A percentile compares a stretch with the other conserved stretches of the same genome.
These are phyloP conservation scores for Capsella rubella DNA, from an alignment of 441 rosid species.

Conservation along the genomic window DNA sequence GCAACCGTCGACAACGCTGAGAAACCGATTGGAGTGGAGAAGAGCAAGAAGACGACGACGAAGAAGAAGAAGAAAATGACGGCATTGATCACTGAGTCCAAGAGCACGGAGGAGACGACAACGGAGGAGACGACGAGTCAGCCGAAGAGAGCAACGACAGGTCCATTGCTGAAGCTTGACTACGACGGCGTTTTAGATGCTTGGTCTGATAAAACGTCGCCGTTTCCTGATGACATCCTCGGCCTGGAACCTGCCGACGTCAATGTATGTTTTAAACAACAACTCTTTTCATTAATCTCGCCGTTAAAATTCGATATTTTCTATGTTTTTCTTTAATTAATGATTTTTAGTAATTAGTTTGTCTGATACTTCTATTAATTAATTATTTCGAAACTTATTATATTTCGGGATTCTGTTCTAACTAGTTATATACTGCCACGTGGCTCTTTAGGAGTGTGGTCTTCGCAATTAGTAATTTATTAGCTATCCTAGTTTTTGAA, in stretches of 20 bases:
- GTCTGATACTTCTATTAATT: neutral
- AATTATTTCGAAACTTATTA: slow-evolving; percentile 7
- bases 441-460: slow-evolving; percentile 3
- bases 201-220: slow-evolving; percentile 77
- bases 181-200: slow-evolving; percentile 71
- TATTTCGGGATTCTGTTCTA: neutral
- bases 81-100: slow-evolving; percentile 35
- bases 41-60: slow-evolving; percentile 49
- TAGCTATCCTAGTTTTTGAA: slow-evolving; percentile 9
- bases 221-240: slow-evolving; percentile 61
- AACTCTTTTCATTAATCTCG: neutral
- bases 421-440: slow-evolving; percentile 32
- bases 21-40: slow-evolving; percentile 44
- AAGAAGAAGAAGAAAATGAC: slow-evolving; percentile 58
- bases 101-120: slow-evolving; percentile 29
- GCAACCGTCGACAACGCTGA: neutral
- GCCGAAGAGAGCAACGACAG: slow-evolving; percentile 26
- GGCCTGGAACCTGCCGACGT: slow-evolving; percentile 57
- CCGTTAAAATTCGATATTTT: slow-evolving; percentile 27
- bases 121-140: neutral
- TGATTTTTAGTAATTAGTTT: slow-evolving; percentile 1
- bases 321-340: neutral
- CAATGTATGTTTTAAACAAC: slow-evolving; percentile 53
- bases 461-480: slow-evolving; percentile 12
- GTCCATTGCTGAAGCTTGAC: slow-evolving; percentile 66